Percentiles rank a stretch among this genome's conserved stretches.
Evolutionary conservation across 768 basidiomycete species (phyloP).

Genomic region (Pisolithus orientalis): DNA sequence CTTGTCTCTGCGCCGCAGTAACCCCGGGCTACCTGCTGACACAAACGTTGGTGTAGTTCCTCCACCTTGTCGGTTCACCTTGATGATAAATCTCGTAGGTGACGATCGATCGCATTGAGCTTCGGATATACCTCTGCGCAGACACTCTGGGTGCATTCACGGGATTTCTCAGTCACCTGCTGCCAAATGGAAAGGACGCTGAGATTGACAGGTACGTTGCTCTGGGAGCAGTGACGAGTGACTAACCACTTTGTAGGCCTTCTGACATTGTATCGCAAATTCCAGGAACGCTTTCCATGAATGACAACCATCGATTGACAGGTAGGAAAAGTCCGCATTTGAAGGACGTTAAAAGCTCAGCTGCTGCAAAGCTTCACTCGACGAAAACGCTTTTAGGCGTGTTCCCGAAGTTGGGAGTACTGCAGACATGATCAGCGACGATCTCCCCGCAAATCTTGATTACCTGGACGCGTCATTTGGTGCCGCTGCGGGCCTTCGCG

Average conservation of each 20-base stretch:
- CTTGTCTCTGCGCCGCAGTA: constrained; percentile 31
- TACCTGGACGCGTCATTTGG: constrained; percentile 84
- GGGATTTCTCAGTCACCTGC: constrained; percentile 49
- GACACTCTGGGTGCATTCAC: constrained; percentile 62
- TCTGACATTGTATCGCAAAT: constrained; percentile 3
- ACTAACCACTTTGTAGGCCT: constrained; percentile 7
- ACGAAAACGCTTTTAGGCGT: constrained; percentile 73
- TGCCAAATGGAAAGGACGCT: constrained; percentile 33
- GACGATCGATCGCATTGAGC: constrained; percentile 41
- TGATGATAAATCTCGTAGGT: constrained; percentile 36
- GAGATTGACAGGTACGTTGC: constrained; percentile 21
- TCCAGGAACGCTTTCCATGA: constrained; percentile 3
- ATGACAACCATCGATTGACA: constrained; percentile 18
- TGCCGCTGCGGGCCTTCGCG: constrained; percentile 67
- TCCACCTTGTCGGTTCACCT: not conserved
- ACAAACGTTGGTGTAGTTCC: constrained; percentile 32
- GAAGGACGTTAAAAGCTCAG: constrained; percentile 1
- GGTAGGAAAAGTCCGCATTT: constrained; percentile 13
- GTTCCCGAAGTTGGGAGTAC: constrained; percentile 71
- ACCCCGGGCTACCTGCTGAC: constrained; percentile 25
- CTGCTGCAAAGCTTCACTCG: constrained; percentile 53
- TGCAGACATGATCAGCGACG: constrained; percentile 87
- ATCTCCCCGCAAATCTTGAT: constrained; percentile 82
- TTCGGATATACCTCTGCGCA: constrained; percentile 69
- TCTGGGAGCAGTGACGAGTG: not conserved